phyloP scores from a whole-genome alignment of 2,329 filamentous ascomycete species.

The Amauroascus verrucosus region DNA sequence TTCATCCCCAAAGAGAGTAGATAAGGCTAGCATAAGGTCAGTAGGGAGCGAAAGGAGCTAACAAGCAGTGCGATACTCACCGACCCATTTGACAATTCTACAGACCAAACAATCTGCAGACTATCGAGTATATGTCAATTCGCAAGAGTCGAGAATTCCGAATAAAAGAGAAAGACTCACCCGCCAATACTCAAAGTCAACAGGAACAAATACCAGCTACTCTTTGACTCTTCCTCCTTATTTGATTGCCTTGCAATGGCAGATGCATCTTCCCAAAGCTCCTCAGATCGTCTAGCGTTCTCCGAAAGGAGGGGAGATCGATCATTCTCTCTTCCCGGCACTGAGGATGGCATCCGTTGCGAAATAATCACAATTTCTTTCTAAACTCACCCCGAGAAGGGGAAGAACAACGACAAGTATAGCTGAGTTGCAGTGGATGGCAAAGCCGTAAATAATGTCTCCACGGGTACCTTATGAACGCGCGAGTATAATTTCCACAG shows the following conservation, averaged over 20 bases:
- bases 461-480: neutral
- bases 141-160: neutral
- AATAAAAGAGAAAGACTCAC: constrained; percentile 27
- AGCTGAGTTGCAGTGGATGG: neutral
- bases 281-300: constrained; percentile 17
- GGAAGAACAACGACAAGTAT: neutral
- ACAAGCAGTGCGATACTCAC: constrained; percentile 31
- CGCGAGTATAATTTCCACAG: neutral
- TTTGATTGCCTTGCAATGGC: constrained; percentile 30
- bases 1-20: constrained; percentile 69
- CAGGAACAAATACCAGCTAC: constrained; percentile 72
- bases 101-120: constrained; percentile 89
- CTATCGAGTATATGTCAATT: constrained; percentile 29
- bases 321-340: constrained; percentile 14
- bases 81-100: constrained; percentile 87
- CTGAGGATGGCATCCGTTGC: constrained; percentile 6
- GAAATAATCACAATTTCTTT: neutral
- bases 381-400: neutral
- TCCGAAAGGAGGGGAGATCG: constrained; percentile 15
- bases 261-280: constrained; percentile 16
- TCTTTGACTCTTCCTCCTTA: constrained; percentile 56
- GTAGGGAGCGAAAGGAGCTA: neutral
- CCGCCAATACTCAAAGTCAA: constrained; percentile 78
- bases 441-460: neutral
- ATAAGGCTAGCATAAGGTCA: constrained; percentile 46